phyloP scores from a whole-genome alignment of 805 yeast genomes.

The Candida qinlingensis region DNA sequence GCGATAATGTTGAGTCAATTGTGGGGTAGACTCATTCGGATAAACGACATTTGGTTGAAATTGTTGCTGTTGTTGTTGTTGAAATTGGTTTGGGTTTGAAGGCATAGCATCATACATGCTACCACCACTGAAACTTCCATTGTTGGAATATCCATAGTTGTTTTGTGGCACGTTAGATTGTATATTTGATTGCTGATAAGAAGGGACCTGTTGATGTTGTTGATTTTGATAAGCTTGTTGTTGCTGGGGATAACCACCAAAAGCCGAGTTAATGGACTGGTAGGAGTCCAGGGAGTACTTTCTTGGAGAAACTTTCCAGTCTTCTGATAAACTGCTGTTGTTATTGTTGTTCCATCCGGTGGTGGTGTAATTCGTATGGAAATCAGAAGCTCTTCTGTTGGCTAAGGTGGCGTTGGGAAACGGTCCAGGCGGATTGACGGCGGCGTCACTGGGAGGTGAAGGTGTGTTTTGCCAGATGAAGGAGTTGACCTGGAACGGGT shows the following conservation, averaged over 20 bases:
- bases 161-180: neutral
- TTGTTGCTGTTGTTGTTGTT: neutral
- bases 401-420: neutral
- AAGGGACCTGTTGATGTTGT: no score
- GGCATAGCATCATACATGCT: neutral
- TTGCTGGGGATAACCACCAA: neutral
- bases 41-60: neutral
- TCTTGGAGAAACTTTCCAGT: constrained; percentile 11
- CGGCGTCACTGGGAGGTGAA: constrained; percentile 4
- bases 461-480: constrained; percentile 9
- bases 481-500: constrained; percentile 15
- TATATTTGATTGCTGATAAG: constrained; percentile 1
- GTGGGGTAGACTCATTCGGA: constrained; percentile 15
- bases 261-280: neutral
- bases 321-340: constrained; percentile 5
- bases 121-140: neutral
- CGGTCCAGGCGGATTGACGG: neutral
- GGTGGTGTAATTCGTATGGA: constrained; percentile 8
- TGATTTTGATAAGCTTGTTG: neutral
- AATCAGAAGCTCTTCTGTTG: constrained; percentile 7
- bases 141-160: neutral
- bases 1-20: constrained; percentile 15
- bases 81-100: neutral
- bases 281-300: constrained; percentile 14
- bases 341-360: constrained; percentile 1